Base-by-base conservation (phyloP, 495 filamentous ascomycete genomes). In the Trichoderma asperelloides region DNA sequence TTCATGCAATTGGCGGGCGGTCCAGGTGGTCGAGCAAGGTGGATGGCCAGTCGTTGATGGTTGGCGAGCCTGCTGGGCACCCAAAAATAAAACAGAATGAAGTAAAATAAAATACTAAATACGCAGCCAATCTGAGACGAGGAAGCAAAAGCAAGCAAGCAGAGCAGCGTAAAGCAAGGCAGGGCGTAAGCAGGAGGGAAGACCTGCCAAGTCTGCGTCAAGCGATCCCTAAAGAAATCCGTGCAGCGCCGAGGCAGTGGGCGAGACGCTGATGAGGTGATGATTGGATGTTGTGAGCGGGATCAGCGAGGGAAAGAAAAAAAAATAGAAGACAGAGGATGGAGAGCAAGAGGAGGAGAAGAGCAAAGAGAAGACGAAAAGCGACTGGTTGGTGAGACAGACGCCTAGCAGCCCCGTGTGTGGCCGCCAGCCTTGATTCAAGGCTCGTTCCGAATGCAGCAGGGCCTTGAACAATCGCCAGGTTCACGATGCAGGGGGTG, bases 401-500 rank as follows among this genome's bases (percentile, higher is more conserved):
- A 11, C n/a, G 25, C 15, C 27, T 60, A 27, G 27, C 55, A 30
- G 55, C 55, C 30, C 25, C 23, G 55, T 6, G 18, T 5, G 47
- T 51, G n/a, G 47, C 5, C 47, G 47, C 47, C 47, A 51, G 47
- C 47, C 47, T 51, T 51, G 47, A 23, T 51, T 5, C 47, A 51
- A 45, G 41, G 41, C 41, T 45, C 41, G 47, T 11, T 27, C 55
- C 55, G 12, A 30, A 27, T 21, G 55, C 23, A 60, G 25, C 43
- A 45, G 43, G 43, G 43, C 43, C 43, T n/a, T 15, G 13, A 7
- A 13, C 13, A 60, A 28, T 60, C 55, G 55, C 55, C 27, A 60
- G 55, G 55, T 60, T 60, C 55, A 60, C 55, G 55, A 60, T 60
- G 55, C 55, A 60, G 55, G 55, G 55, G 55, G 55, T 60, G 55